These are phyloP conservation scores for Mortierella sp. DNA, from an alignment of 371 early-diverging fungal species.

Conservation along the genomic window DNA sequence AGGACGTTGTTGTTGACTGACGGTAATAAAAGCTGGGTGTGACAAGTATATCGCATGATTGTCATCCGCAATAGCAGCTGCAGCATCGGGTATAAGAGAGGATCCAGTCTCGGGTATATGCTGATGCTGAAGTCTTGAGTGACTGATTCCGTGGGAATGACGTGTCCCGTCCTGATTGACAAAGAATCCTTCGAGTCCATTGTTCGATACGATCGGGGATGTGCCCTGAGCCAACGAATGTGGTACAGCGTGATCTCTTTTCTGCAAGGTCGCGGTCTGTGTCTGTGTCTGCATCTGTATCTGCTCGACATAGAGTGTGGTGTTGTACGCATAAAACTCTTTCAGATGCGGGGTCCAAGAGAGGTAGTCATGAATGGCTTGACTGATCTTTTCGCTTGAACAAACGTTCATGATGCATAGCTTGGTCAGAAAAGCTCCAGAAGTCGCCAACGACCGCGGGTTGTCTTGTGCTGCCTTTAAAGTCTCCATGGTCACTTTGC, in stretches of 20 bases:
- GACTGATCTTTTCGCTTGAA: conserved; percentile 44
- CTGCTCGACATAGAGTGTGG: conserved; percentile 50
- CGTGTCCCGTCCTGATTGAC: too few relatives aligned
- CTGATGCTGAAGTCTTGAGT: neutral
- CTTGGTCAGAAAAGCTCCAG: conserved; percentile 22
- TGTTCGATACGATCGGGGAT: neutral
- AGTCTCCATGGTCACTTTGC: conserved; percentile 37
- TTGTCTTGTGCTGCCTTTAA: conserved; percentile 23
- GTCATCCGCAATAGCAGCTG: neutral
- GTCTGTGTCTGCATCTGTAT: conserved; percentile 12
- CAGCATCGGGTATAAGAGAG: neutral
- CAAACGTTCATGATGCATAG: conserved; percentile 45
- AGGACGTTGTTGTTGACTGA: neutral
- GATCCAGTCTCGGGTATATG: neutral
- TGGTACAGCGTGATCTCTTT: neutral
- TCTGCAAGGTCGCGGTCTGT: neutral
- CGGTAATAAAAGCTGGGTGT: too few relatives aligned
- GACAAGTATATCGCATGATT: too few relatives aligned
- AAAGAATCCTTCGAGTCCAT: too few relatives aligned
- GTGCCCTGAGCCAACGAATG: neutral
- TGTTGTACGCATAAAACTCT: conserved; percentile 46
- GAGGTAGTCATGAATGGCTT: conserved; percentile 44
- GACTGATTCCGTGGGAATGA: neutral
- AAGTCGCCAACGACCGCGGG: neutral
- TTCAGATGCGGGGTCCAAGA: conserved; percentile 45